These are phyloP conservation scores for Cyberlindnera lachancei DNA, from an alignment of 805 yeast genomes.

Conservation along the genomic window DNA sequence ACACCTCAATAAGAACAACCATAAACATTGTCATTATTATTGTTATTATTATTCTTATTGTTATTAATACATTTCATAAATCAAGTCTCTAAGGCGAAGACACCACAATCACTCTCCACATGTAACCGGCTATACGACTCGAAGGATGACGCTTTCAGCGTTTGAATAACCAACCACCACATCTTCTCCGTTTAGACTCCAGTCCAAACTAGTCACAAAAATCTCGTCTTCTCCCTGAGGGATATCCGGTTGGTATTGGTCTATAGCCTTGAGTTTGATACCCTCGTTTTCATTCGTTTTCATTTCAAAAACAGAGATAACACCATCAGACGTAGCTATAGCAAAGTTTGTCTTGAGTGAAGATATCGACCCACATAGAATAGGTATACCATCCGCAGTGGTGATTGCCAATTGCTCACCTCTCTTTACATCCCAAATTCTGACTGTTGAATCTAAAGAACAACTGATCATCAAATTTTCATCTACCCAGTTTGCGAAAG, in stretches of 20 bases:
- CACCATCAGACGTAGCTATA: constrained; percentile 61
- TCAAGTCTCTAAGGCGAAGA: no score
- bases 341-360: constrained; percentile 43
- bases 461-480: constrained; percentile 38
- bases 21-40: no score
- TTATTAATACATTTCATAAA: neutral
- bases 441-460: constrained; percentile 64
- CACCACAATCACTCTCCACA: no score
- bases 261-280: constrained; percentile 10
- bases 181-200: constrained; percentile 24
- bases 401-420: constrained; percentile 32
- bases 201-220: constrained; percentile 27
- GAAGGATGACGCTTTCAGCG: constrained; percentile 18
- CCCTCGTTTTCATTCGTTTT: constrained; percentile 9
- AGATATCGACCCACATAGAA: constrained; percentile 47
- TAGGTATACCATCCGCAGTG: constrained; percentile 43
- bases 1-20: constrained; percentile 2
- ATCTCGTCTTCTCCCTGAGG: constrained; percentile 13
- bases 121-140: no score
- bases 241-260: constrained; percentile 21
- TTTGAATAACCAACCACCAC: constrained; percentile 27
- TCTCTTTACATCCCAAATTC: constrained; percentile 56
- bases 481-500: constrained; percentile 49
- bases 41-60: no score
- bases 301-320: constrained; percentile 45